Conservation (phyloP, 2,329 filamentous ascomycete species). For the Colletotrichum graminicola region DNA sequence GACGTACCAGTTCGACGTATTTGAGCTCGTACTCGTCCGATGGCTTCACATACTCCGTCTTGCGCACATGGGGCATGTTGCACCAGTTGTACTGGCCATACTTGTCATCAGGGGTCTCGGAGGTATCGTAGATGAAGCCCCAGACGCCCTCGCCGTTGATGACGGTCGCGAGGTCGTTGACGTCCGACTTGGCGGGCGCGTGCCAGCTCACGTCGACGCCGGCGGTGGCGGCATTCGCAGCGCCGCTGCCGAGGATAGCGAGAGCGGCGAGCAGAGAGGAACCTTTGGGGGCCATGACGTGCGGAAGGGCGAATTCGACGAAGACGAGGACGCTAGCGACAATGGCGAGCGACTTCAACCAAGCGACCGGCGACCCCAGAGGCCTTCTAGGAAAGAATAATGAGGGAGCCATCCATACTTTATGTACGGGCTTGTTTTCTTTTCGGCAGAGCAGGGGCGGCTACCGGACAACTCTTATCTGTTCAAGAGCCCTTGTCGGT, state of each 20-base stretch:
- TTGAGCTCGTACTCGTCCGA: constrained; percentile 70
- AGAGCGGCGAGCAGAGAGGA: constrained; percentile 38
- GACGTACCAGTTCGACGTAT: constrained; percentile 80
- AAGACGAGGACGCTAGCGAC: constrained; percentile 34
- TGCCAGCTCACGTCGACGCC: constrained; percentile 66
- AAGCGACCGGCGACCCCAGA: constrained; percentile 34
- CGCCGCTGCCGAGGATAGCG: constrained; percentile 23
- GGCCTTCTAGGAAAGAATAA: constrained; percentile 28
- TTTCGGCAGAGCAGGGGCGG: neutral
- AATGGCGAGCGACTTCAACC: constrained; percentile 39
- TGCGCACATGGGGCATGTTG: constrained; percentile 88
- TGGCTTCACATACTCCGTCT: constrained; percentile 70
- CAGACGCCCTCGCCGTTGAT: constrained; percentile 73
- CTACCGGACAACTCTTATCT: neutral
- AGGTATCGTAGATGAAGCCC: constrained; percentile 81
- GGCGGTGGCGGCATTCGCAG: constrained; percentile 9
- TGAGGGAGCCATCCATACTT: constrained; percentile 41
- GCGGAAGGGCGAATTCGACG: constrained; percentile 28
- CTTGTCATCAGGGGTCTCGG: constrained; percentile 64
- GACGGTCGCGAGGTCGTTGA: constrained; percentile 72
- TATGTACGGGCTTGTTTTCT: constrained; percentile 3
- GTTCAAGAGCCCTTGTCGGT: neutral
- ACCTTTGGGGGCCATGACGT: constrained; percentile 37
- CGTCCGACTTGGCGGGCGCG: constrained; percentile 63
- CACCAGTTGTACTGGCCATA: constrained; percentile 84